Percentiles rank a stretch among this genome's conserved stretches.
These are phyloP conservation scores for Cyclotella distinguenda DNA, from an alignment of 108 stramenopile genomes.

Conservation along the genomic window DNA sequence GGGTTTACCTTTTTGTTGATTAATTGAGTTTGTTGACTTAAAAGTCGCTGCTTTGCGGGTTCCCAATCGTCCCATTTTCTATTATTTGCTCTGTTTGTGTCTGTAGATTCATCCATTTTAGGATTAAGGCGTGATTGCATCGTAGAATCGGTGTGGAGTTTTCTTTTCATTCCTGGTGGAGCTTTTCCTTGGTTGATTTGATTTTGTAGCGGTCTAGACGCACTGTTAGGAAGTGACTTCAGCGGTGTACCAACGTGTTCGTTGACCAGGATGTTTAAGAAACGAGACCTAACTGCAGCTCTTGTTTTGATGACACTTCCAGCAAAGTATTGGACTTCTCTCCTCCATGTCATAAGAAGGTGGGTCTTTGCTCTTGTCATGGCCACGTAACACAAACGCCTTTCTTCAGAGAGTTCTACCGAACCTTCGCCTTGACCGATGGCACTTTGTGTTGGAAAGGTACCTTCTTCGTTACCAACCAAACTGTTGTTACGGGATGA, in stretches of 20 bases:
- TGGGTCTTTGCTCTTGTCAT: constrained; percentile 91
- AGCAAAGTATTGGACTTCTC: constrained; percentile 58
- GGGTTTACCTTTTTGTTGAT: no score
- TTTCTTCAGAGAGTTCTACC: constrained; percentile 79
- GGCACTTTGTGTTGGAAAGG: constrained; percentile 65
- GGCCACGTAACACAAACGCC: constrained; percentile 88
- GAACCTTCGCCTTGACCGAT: constrained; percentile 61
- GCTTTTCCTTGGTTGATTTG: background rate
- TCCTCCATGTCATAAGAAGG: constrained; percentile 80
- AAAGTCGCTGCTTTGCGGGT: no score
- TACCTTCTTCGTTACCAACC: constrained; percentile 85
- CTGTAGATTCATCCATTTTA: no score
- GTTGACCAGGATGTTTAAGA: constrained; percentile 56
- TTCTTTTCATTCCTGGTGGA: constrained; percentile 6
- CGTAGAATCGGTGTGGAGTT: background rate
- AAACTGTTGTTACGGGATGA: constrained; percentile 25
- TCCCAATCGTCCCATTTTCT: no score
- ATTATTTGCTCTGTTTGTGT: no score
- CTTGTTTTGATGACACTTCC: constrained; percentile 37
- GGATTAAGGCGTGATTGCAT: no score
- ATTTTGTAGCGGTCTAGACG: no score
- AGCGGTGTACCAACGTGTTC: constrained; percentile 21
- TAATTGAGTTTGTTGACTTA: no score
- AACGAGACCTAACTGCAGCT: constrained; percentile 61
- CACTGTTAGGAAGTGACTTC: no score